Evolutionary conservation across 176 grass and related monocot species (phyloP).

Genomic region (maize (Zea mays)): DNA sequence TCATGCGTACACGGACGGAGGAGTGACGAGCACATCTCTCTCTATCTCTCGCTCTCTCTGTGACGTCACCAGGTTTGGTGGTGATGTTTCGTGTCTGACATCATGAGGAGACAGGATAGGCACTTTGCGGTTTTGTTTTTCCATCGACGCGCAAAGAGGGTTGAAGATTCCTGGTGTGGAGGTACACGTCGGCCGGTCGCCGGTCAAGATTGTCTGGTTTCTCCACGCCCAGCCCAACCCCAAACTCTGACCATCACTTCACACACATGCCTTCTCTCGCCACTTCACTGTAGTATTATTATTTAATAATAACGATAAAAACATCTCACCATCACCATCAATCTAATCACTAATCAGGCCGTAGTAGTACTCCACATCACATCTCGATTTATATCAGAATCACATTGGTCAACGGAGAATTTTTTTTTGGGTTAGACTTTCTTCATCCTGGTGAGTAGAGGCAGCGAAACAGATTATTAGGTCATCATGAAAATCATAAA

Average conservation of each 20-base stretch:
- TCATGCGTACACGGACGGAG: too few relatives aligned
- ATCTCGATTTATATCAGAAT: background rate
- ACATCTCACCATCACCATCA: background rate
- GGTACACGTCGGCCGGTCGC: constrained; percentile 7
- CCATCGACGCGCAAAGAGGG: constrained; percentile 34
- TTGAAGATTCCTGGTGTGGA: constrained; percentile 32
- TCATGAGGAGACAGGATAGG: background rate
- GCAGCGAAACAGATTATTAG: too few relatives aligned
- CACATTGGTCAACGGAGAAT: background rate
- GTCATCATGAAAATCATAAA: too few relatives aligned
- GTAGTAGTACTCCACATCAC: background rate
- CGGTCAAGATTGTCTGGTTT: constrained; percentile 12
- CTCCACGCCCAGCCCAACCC: background rate
- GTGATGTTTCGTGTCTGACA: background rate
- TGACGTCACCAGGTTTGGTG: background rate
- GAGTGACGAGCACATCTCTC: background rate
- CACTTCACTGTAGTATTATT: background rate
- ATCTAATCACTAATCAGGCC: background rate
- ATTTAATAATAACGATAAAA: background rate
- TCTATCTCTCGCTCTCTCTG: background rate
- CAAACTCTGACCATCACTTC: constrained; percentile 18
- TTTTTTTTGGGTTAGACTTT: background rate
- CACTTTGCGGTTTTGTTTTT: background rate
- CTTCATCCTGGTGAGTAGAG: background rate
- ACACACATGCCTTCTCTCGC: background rate